These are phyloP conservation scores for Rhizophora mangle DNA, from an alignment of 345 rosid genomes.

Conservation along the genomic window DNA sequence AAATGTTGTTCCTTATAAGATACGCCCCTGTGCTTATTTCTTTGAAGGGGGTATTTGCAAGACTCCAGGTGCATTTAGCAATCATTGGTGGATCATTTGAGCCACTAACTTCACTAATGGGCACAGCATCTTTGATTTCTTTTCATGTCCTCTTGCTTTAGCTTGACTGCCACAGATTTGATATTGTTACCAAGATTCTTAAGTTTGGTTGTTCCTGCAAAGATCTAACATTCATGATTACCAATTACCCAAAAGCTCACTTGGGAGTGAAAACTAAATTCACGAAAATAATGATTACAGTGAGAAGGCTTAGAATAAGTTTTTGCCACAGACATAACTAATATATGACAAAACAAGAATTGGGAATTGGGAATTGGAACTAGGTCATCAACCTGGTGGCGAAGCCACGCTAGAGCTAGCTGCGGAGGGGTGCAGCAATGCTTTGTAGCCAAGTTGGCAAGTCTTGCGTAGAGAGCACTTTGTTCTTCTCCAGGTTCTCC, in stretches of 20 bases:
- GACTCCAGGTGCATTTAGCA: conserved; percentile 37
- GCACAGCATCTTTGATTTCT: conserved; percentile 39
- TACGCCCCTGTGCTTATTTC: neutral
- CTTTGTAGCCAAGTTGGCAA: conserved; percentile 36
- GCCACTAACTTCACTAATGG: conserved; percentile 42
- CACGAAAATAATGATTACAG: too few species aligned
- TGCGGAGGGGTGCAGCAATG: conserved; percentile 42
- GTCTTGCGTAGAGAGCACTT: conserved; percentile 27
- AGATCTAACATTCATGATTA: neutral
- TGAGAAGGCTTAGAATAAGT: neutral
- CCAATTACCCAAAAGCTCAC: neutral
- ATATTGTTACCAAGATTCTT: conserved; percentile 45
- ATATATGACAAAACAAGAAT: too few species aligned
- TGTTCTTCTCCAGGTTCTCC: conserved; percentile 49
- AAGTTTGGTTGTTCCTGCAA: conserved; percentile 45
- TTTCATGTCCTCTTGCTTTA: conserved; percentile 30
- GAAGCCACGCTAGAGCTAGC: conserved; percentile 49
- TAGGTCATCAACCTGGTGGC: conserved; percentile 46
- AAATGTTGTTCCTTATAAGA: too few species aligned
- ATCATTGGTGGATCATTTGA: conserved; percentile 21
- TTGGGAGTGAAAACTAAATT: too few species aligned
- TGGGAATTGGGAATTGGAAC: conserved; percentile 45
- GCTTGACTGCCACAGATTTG: conserved; percentile 34
- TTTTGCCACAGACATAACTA: too few species aligned
- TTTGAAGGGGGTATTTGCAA: conserved; percentile 43